These are phyloP conservation scores for Clonostachys chloroleuca DNA, from an alignment of 2,329 filamentous ascomycete genomes.

Conservation along the genomic window DNA sequence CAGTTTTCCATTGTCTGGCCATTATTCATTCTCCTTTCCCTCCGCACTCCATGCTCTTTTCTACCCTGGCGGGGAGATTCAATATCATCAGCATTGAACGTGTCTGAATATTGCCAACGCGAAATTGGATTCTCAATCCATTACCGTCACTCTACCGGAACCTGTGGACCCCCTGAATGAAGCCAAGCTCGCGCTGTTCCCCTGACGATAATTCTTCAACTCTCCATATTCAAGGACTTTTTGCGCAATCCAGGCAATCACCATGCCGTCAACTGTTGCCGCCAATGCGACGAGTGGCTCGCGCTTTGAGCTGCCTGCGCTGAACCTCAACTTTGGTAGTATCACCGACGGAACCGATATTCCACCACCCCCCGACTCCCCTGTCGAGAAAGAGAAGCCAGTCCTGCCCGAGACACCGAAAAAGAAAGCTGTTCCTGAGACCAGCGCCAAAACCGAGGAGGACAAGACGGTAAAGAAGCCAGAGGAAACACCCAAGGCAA, in stretches of 20 bases:
- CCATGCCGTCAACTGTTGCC: constrained; percentile 23
- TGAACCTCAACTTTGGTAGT: constrained; percentile 54
- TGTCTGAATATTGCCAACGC: not conserved
- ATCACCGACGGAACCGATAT: constrained; percentile 59
- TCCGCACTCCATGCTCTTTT: too few relatives aligned
- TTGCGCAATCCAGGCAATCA: not conserved
- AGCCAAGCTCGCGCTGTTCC: too few relatives aligned
- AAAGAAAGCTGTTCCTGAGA: not conserved
- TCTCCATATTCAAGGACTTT: too few relatives aligned
- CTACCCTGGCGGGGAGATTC: too few relatives aligned
- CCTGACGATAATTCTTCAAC: too few relatives aligned
- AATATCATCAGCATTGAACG: not conserved
- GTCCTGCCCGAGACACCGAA: constrained; percentile 14
- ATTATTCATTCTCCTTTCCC: too few relatives aligned
- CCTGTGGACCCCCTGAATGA: too few relatives aligned
- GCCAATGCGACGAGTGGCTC: constrained; percentile 17
- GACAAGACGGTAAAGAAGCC: not conserved
- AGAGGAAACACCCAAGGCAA: constrained; percentile 7
- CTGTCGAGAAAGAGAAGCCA: constrained; percentile 41
- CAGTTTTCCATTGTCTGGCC: too few relatives aligned
- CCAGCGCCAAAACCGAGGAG: not conserved
- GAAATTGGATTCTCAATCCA: too few relatives aligned
- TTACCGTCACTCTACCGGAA: too few relatives aligned
- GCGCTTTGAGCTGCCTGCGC: constrained; percentile 52
- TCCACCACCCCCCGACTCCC: constrained; percentile 52